Base-by-base conservation (phyloP, 2,329 filamentous ascomycete genomes). In the Phaeophleospora eucalypticola region DNA sequence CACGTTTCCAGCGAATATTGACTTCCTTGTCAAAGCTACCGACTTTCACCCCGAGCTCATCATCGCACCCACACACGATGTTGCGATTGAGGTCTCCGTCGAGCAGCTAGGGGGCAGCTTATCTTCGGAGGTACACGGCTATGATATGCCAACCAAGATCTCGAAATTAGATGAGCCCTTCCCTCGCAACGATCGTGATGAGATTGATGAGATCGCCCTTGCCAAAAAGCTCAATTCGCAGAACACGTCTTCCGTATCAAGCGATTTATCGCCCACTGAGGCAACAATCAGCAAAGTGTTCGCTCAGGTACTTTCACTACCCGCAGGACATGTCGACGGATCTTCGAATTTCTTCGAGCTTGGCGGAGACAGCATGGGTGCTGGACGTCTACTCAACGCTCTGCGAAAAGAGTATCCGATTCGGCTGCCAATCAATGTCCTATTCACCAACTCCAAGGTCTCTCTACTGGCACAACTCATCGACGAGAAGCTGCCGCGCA, bases 291-390 rank as follows among this genome's bases (percentile, higher is more conserved):
- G 68, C 6, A 66, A 67, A 10, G 63, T 71, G 1, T 78, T 79
- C 45, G 71, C 73, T 6, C 59, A 69, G 2, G 67, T 77, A 2
- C 65, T 80, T 9, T 64, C 66, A 2, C 65, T 71, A 10, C 59
- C 65, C 1, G 55, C 63, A 1, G 59, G 61, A 2, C 70, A 75
- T 2, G 63, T 79, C 10, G 56, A 64, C 1, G 50, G 58, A 0
- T 59, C 68, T 1, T 71, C 72, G 0, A 74, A 78, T 56, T 79
- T 79, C 56, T 79, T 79, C 54, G 66, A 68, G 10, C 66, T 78
- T 14, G 77, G 77, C 4, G 77, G 78, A 15, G 76, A 80, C 54
- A 79, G 75, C 29, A 66, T 81, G 38, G 68, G 68, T 16, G 78
- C 78, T 24, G 78, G 78, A 2, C 69, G 69, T 27, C 68, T 81